Conservation (phyloP, 371 early-diverging fungal species). For the Rhizopus delemar region DNA sequence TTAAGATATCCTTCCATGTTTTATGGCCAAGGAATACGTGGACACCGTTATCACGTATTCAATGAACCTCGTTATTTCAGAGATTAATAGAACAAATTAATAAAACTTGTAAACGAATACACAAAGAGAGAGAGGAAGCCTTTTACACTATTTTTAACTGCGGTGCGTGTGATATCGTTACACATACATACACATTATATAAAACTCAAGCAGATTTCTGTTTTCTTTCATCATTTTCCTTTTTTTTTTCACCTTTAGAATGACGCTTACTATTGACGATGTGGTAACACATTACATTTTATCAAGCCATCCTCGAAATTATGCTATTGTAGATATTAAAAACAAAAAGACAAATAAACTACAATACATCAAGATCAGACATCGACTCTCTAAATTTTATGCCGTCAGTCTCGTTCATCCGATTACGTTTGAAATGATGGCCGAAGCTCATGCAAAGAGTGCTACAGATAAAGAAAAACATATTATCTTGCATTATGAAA, state of each 20-base stretch:
- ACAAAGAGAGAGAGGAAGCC: slow-evolving; percentile 1
- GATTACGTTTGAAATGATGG: slow-evolving; percentile 40
- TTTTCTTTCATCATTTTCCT: slow-evolving; percentile 10
- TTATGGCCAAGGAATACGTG: slow-evolving; percentile 69
- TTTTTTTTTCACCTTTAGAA: slow-evolving; percentile 15
- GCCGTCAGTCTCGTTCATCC: slow-evolving; percentile 48
- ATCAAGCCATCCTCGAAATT: slow-evolving; percentile 41
- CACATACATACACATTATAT: background rate
- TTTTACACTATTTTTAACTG: slow-evolving; percentile 2
- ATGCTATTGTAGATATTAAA: slow-evolving; percentile 40
- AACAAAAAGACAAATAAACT: slow-evolving; percentile 38
- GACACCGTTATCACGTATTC: slow-evolving; percentile 80
- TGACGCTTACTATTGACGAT: slow-evolving; percentile 31
- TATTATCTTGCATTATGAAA: slow-evolving; percentile 34
- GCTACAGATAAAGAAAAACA: slow-evolving; percentile 31
- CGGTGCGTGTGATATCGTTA: slow-evolving; percentile 5
- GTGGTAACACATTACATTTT: slow-evolving; percentile 39
- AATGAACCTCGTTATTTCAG: slow-evolving; percentile 73
- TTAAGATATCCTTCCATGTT: slow-evolving; percentile 73
- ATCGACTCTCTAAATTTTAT: slow-evolving; percentile 44
- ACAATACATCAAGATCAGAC: slow-evolving; percentile 46
- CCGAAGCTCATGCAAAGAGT: slow-evolving; percentile 40
- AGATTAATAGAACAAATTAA: slow-evolving; percentile 16
- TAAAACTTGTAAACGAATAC: slow-evolving; percentile 4
- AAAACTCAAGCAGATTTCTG: too few relatives aligned